Percentiles rank a stretch among this genome's conserved stretches.
These are phyloP conservation scores for Phylloporus arenicola DNA, from an alignment of 768 basidiomycete genomes.

Conservation along the genomic window DNA sequence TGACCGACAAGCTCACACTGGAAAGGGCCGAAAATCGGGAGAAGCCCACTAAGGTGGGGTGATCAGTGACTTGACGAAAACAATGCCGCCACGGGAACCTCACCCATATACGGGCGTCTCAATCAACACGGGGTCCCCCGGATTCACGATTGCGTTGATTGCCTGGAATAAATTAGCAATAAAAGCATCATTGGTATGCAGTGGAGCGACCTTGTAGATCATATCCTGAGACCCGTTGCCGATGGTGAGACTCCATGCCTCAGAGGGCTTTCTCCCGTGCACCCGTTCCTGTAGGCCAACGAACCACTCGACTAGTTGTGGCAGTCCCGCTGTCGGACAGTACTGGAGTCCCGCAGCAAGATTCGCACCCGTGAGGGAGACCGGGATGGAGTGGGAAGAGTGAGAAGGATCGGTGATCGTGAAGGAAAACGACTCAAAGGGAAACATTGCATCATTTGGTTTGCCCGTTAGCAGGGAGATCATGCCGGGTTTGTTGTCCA, in stretches of 20 bases:
- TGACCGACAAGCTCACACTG: slow-evolving; percentile 56
- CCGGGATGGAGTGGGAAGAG: slow-evolving; percentile 37
- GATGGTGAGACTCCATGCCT: slow-evolving; percentile 72
- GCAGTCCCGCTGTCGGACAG: slow-evolving; percentile 63
- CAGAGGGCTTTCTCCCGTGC: slow-evolving; percentile 57
- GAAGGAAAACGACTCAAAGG: slow-evolving; percentile 77
- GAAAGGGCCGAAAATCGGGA: slow-evolving; percentile 54
- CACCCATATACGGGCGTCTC: slow-evolving; percentile 79
- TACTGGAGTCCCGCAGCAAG: slow-evolving; percentile 76
- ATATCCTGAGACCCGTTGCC: slow-evolving; percentile 88
- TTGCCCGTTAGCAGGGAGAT: slow-evolving; percentile 87
- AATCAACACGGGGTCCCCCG: slow-evolving; percentile 74
- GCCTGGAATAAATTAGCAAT: slow-evolving; percentile 41
- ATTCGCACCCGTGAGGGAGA: slow-evolving; percentile 52
- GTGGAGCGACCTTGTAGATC: slow-evolving; percentile 64
- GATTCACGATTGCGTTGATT: slow-evolving; percentile 65
- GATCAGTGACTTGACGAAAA: slow-evolving; percentile 9
- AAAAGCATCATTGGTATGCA: not conserved
- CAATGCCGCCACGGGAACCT: slow-evolving; percentile 19
- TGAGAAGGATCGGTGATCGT: slow-evolving; percentile 48
- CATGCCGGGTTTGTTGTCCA: slow-evolving; percentile 73
- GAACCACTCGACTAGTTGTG: slow-evolving; percentile 61
- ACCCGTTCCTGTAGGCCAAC: slow-evolving; percentile 60
- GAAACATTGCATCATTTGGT: slow-evolving; percentile 84
- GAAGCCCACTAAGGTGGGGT: slow-evolving; percentile 45